These are phyloP conservation scores for Acer campestre DNA, from an alignment of 345 rosid genomes.

Conservation along the genomic window DNA sequence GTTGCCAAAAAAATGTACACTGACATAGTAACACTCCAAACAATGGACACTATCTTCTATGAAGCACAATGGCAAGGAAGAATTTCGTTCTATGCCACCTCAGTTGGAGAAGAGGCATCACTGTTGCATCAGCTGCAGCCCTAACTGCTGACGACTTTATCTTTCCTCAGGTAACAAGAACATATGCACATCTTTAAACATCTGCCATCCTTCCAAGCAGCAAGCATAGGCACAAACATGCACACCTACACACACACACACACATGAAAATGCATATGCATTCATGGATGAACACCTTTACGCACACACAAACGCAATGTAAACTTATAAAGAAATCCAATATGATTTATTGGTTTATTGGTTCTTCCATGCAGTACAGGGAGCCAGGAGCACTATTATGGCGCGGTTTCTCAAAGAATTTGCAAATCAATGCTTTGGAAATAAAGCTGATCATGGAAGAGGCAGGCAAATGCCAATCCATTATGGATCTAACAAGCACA, in stretches of 20 bases:
- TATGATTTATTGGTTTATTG: conserved; percentile 12
- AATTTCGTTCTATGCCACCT: conserved; percentile 72
- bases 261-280: neutral
- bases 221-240: neutral
- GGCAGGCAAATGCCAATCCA: conserved; percentile 72
- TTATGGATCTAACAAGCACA: conserved; percentile 57
- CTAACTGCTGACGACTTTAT: conserved; percentile 55
- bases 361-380: conserved; percentile 61
- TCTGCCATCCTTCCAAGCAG: neutral
- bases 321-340: neutral
- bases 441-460: conserved; percentile 48
- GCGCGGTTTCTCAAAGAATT: conserved; percentile 66
- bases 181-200: neutral
- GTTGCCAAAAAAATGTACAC: conserved; percentile 59
- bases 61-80: conserved; percentile 94
- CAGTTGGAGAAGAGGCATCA: conserved; percentile 88
- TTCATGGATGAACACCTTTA: neutral
- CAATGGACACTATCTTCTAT: conserved; percentile 71
- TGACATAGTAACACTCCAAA: conserved; percentile 73
- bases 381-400: conserved; percentile 60
- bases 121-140: conserved; percentile 85
- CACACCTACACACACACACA: neutral
- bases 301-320: neutral
- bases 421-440: conserved; percentile 56
- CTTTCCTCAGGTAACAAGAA: conserved; percentile 68